Conservation (phyloP, 169 alveolate species). For the Besnoitia besnoiti region DNA sequence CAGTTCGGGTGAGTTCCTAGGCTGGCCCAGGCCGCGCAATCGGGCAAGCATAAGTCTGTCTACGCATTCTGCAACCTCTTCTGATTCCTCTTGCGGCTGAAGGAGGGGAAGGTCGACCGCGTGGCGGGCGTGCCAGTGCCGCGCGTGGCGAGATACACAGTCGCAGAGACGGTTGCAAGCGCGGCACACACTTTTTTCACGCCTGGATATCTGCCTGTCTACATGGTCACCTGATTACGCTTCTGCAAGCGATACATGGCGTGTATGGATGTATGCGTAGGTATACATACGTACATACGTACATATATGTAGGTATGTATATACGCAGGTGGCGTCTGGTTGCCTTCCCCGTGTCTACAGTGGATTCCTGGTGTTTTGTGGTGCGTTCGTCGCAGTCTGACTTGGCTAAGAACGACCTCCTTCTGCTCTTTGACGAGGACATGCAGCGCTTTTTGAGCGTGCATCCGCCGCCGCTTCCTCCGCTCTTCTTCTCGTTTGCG, state of each 20-base stretch:
- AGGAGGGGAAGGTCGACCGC: too few species aligned
- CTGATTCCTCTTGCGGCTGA: too few species aligned
- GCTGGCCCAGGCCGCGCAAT: too few species aligned
- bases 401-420: conserved; percentile 63
- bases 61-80: too few species aligned
- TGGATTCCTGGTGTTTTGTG: neutral
- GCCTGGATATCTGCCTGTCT: neutral
- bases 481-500: conserved; percentile 18
- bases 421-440: conserved; percentile 40
- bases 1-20: conserved; percentile 56
- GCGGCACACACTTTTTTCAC: neutral
- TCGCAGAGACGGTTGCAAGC: too few species aligned
- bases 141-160: too few species aligned
- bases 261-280: neutral
- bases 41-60: too few species aligned
- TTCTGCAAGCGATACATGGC: neutral
- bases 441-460: neutral
- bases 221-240: neutral
- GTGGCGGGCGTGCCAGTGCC: too few species aligned
- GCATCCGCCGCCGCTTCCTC: conserved; percentile 26
- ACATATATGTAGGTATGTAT: neutral
- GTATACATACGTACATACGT: neutral
- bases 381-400: conserved; percentile 34
- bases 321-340: neutral
- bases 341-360: neutral